Evolutionary conservation across 768 basidiomycete species (phyloP).

Genomic region (Mycena capillaripes): DNA sequence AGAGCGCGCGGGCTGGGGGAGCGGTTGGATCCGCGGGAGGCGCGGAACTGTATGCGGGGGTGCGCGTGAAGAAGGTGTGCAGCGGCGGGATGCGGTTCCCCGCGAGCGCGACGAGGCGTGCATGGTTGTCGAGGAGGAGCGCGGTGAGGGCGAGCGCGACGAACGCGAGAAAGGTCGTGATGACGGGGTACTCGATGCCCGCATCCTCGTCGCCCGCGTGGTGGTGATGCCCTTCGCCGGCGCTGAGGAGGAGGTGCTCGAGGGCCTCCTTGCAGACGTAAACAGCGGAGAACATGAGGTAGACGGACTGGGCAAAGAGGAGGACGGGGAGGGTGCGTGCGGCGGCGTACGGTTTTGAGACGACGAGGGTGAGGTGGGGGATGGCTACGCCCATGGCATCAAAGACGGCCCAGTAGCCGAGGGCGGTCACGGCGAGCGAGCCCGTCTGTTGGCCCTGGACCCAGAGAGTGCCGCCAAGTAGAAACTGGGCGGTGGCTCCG

Average conservation of each 20-base stretch:
- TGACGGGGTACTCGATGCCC: conserved; percentile 79
- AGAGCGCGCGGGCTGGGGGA: conserved; percentile 57
- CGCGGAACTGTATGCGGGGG: conserved; percentile 55
- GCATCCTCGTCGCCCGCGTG: conserved; percentile 42
- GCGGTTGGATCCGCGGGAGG: conserved; percentile 51
- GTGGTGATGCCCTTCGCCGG: conserved; percentile 55
- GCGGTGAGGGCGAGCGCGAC: conserved; percentile 71
- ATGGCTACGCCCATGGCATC: conserved; percentile 87
- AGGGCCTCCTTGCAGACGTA: conserved; percentile 98
- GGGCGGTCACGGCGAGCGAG: conserved; percentile 87
- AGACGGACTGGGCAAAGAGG: conserved; percentile 92
- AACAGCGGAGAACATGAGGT: conserved; percentile 93
- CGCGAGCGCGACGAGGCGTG: conserved; percentile 73
- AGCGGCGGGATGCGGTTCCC: conserved; percentile 74
- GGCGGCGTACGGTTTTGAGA: conserved; percentile 56
- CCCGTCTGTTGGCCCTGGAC: conserved; percentile 90
- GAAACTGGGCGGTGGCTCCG: conserved; percentile 83
- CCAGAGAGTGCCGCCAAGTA: conserved; percentile 86
- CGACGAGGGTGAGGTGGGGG: conserved; percentile 28
- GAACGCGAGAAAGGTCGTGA: conserved; percentile 69
- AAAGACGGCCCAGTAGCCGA: conserved; percentile 98
- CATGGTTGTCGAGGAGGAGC: conserved; percentile 72
- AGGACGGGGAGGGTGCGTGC: conserved; percentile 77
- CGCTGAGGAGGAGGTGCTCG: conserved; percentile 87
- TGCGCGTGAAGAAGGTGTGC: conserved; percentile 54